Conservation (phyloP, 164 flowering plant species). For the Liriodendron chinense region DNA sequence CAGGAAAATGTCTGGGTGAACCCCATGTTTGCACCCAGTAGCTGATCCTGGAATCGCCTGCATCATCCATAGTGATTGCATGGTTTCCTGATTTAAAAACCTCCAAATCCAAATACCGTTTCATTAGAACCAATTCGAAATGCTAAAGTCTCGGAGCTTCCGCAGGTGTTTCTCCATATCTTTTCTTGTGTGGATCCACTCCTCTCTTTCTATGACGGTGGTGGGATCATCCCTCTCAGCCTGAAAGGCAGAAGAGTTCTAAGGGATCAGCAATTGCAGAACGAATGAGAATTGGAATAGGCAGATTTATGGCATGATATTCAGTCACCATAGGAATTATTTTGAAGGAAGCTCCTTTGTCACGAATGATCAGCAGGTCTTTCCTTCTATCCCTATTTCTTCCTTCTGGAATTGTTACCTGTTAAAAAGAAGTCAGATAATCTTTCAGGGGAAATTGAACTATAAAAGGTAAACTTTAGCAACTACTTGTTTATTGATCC, state of each 20-base stretch:
- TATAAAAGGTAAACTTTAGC: no score
- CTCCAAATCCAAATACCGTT: neutral
- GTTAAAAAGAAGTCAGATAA: constrained; percentile 2
- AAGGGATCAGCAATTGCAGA: constrained; percentile 10
- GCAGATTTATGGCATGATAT: neutral
- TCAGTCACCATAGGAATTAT: constrained; percentile 57
- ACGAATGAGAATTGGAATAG: neutral
- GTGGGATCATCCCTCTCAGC: constrained; percentile 73
- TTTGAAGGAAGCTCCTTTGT: constrained; percentile 79
- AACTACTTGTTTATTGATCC: no score
- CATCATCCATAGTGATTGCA: neutral
- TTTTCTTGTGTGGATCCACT: constrained; percentile 69
- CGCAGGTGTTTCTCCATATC: constrained; percentile 94
- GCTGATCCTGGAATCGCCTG: neutral
- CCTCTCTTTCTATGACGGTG: constrained; percentile 79
- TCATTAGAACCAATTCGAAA: constrained; percentile 84
- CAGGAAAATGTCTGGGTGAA: neutral
- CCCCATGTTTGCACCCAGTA: neutral
- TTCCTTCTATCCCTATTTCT: constrained; percentile 64
- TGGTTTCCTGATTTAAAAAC: neutral
- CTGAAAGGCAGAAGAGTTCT: constrained; percentile 27
- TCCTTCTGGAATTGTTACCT: constrained; percentile 91
- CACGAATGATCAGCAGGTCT: constrained; percentile 80
- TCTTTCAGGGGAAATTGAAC: no score
- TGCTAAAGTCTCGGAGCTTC: constrained; percentile 75